These are phyloP conservation scores for Chrysosporium keratinophilum DNA, from an alignment of 2,329 filamentous ascomycete genomes.

Conservation along the genomic window DNA sequence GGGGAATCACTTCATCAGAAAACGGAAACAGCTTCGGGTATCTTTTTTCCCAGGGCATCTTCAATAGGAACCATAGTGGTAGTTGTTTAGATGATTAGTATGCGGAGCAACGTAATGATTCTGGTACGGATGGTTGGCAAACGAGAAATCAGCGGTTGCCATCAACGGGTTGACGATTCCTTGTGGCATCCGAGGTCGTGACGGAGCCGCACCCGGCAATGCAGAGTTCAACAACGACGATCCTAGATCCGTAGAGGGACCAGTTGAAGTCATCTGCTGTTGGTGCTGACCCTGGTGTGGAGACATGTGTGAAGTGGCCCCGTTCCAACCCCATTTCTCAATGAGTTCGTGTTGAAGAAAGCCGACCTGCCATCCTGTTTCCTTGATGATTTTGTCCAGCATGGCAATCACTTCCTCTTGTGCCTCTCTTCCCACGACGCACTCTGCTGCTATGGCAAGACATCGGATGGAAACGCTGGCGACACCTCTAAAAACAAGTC, in stretches of 20 bases:
- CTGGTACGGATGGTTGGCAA: constrained; percentile 72
- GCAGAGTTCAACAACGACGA: constrained; percentile 19
- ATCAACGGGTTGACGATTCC: constrained; percentile 61
- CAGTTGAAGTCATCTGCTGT: constrained; percentile 18
- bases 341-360: constrained; percentile 64
- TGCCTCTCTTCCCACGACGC: constrained; percentile 56
- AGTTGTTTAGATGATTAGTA: constrained; percentile 36
- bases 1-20: background rate
- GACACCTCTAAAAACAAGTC: constrained; percentile 47
- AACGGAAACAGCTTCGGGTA: background rate
- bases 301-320: constrained; percentile 26
- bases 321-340: constrained; percentile 65
- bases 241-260: constrained; percentile 8
- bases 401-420: constrained; percentile 73
- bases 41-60: background rate
- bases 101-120: constrained; percentile 64
- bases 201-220: constrained; percentile 20
- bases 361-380: constrained; percentile 68
- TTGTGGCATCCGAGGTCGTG: constrained; percentile 27
- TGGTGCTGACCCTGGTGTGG: constrained; percentile 23
- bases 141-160: constrained; percentile 61
- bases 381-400: constrained; percentile 61
- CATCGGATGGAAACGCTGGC: constrained; percentile 69
- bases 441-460: constrained; percentile 65
- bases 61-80: constrained; percentile 20